Evolutionary conservation across 1,139 yeast species (phyloP), one percentile per base, ranked within the genome.

Genomic region (Zygosaccharomyces pseudobailii): DNA sequence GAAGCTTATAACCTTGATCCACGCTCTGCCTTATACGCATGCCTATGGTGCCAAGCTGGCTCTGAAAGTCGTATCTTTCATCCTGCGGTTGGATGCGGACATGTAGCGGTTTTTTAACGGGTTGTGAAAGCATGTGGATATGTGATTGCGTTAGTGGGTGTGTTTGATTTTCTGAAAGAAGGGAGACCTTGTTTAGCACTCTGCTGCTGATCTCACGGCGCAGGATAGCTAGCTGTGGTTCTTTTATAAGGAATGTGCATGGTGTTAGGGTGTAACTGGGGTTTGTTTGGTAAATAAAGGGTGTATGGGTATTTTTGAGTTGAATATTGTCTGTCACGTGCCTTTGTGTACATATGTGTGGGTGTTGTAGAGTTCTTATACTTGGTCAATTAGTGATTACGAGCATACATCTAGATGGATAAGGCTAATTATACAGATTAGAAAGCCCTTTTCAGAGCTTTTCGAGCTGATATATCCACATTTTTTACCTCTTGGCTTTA

Each of bases 11-110:
- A 0, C 88, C 89, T 40, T 81, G 82, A 39, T 79, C 72, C 2
- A 84, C 80, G 2, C 84, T 74, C 58, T 82, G 81, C 60, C 92
- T 75, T 54, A 84, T 78, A 53, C 87, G 72, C 87, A 82, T 83
- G 0, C 88, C 89, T 5, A 83, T 60, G 0, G 82, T 74, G 36
- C 82, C 74, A 24, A 84, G 70, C 35, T 62, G 61, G 45, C 58
- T 55, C 48, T 63, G 68, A 46, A 58, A 56, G 21, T 55, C 52
- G 47, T 64, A 48, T 33, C 50, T 48, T 28, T 52, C 55, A 17
- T 46, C 34, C 45, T 50, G 54, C 23, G 53, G 48, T 35, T 53
- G 50, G 49, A 56, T 54, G 24, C 52, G 54, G n/a, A 40, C 42
- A n/a, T 54, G 55, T 9, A 54, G 47, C 23, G 46, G 56, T 48